Evolutionary conservation across 768 basidiomycete species (phyloP), one percentile per base, ranked within the genome.

Genomic region (Boletus edulis): DNA sequence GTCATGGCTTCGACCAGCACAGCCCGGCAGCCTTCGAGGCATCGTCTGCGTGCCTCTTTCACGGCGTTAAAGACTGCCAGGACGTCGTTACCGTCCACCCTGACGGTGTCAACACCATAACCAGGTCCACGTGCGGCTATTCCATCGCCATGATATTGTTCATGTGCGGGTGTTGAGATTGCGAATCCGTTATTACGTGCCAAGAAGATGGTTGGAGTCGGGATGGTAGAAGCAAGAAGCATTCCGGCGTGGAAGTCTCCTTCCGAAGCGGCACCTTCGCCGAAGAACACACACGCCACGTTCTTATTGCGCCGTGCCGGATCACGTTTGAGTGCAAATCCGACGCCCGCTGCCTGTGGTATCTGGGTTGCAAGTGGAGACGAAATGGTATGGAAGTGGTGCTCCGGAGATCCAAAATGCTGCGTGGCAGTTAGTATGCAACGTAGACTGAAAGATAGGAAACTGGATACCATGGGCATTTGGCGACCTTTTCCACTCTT

Each of bases 191-290:
- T 96, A 62, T 89, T 89, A 34, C 88, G 82, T 13, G 82, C 86
- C 54, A 91, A 80, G 71, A 82, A 93, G 17, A 91, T 69, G 4
- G 85, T 84, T 3, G 89, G 89, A 2, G 85, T 82, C 0, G 88
- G 83, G 27, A 93, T 76, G 0, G 87, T 89, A 3, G 88, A 91
- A 24, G 87, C 87, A 45, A 91, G 78, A 51, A 89, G 80, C 65
- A 94, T 76, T 27, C 93, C 95, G 0, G 94, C 95, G 66, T 98
- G 94, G 68, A 96, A 96, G 70, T 97, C 94, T 54, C 94, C 94
- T 73, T 96, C 94, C 3, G 91, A 92, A 3, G 94, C 92, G 9
- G 93, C 92, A 56, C 93, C 94, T 73, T 98, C 95, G 22, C 94
- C 94, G 59, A 96, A 95, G 71, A 85, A 97, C 48, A 91, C 92